A percentile compares a stretch with the other conserved stretches of the same genome.
Evolutionary conservation across 2,329 filamentous ascomycete species (phyloP).

Genomic region (Lachnellula hyalina): DNA sequence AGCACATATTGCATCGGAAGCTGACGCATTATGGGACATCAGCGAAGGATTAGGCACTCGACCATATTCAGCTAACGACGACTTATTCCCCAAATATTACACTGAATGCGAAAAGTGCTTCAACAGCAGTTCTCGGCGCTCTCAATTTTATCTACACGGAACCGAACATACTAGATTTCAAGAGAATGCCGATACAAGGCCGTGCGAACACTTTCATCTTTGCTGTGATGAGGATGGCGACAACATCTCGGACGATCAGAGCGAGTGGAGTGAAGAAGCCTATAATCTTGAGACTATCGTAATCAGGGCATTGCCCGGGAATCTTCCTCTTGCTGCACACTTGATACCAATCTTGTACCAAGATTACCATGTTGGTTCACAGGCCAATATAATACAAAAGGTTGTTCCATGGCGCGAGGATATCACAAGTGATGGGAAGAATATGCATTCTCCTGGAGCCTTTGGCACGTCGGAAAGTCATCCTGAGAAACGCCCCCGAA

Average conservation of each 20-base stretch:
- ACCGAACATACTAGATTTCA: not conserved
- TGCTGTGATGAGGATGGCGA: not conserved
- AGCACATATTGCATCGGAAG: not conserved
- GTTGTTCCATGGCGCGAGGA: slow-evolving; percentile 2
- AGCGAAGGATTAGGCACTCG: not conserved
- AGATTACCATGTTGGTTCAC: not conserved
- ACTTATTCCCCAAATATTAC: not conserved
- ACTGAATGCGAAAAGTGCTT: not conserved
- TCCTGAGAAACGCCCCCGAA: not conserved
- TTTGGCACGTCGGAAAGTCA: not conserved
- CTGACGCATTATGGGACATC: not conserved
- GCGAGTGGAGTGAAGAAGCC: not conserved
- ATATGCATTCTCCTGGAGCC: not conserved
- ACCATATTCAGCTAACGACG: not conserved
- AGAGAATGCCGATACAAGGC: not conserved
- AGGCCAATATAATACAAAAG: not conserved
- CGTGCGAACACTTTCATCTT: not conserved
- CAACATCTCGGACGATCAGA: not conserved
- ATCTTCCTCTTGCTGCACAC: not conserved
- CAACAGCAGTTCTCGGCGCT: not conserved
- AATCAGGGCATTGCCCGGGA: not conserved
- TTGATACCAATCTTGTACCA: slow-evolving; percentile 1
- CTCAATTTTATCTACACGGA: not conserved
- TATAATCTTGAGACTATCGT: not conserved
- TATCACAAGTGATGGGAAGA: not conserved